A percentile compares a stretch with the other conserved stretches of the same genome.
Conservation (phyloP, 352 stramenopile genomes). For the Phytopythium chamaehyphon region DNA sequence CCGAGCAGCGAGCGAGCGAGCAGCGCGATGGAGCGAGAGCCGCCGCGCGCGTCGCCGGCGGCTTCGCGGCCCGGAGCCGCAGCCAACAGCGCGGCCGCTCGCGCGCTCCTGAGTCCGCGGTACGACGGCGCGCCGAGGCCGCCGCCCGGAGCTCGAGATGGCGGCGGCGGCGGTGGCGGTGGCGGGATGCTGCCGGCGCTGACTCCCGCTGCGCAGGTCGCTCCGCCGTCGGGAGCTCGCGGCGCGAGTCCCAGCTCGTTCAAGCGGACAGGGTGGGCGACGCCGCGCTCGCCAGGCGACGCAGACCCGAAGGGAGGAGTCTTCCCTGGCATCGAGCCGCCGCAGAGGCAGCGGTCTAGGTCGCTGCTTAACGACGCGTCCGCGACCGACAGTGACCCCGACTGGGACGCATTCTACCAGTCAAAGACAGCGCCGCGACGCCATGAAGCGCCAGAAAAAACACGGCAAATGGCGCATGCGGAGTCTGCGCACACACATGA, state of each 20-base stretch:
- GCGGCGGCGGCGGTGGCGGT: slow-evolving; percentile 21
- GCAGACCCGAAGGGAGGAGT: not conserved
- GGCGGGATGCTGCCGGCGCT: slow-evolving; percentile 37
- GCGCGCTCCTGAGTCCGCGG: slow-evolving; percentile 25
- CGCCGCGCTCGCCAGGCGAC: slow-evolving; percentile 17
- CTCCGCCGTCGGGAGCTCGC: slow-evolving; percentile 1
- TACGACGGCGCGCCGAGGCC: slow-evolving; percentile 15
- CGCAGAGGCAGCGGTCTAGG: not conserved
- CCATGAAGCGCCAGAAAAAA: slow-evolving; percentile 8
- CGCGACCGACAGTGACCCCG: not conserved
- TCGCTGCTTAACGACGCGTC: not conserved
- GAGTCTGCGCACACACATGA: slow-evolving; percentile 9
- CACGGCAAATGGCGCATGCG: slow-evolving; percentile 1
- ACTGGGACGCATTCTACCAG: slow-evolving; percentile 11
- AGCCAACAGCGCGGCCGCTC: slow-evolving; percentile 14
- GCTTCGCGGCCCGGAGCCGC: slow-evolving; percentile 10
- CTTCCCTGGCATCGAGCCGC: not conserved
- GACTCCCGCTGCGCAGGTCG: slow-evolving; percentile 8
- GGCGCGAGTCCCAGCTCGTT: slow-evolving; percentile 21
- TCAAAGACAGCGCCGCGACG: slow-evolving; percentile 13
- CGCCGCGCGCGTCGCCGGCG: slow-evolving; percentile 11
- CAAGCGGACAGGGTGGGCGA: slow-evolving; percentile 46
- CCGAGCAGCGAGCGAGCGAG: too few relatives aligned
- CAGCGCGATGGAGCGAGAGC: slow-evolving; percentile 9
- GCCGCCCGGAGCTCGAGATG: slow-evolving; percentile 10